These are phyloP conservation scores for Diddensiella caesifluorescens DNA, from an alignment of 805 yeast species.

Conservation along the genomic window DNA sequence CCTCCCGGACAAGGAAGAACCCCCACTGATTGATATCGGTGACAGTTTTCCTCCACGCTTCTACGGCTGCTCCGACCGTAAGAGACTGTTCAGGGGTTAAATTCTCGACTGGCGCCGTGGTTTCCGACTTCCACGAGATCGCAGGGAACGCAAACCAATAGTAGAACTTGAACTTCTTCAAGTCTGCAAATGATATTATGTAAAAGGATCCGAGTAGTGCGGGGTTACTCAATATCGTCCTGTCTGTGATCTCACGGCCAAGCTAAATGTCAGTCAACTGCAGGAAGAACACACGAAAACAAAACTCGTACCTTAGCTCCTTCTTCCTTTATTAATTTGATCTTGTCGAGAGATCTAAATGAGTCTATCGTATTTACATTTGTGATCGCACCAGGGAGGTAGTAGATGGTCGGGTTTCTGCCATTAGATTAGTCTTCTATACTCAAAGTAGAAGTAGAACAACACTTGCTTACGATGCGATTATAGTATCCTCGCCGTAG, in stretches of 20 bases:
- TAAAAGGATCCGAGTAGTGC: conserved; percentile 40
- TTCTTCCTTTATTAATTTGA: conserved; percentile 43
- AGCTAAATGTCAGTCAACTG: conserved; percentile 19
- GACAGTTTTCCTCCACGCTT: conserved; percentile 12
- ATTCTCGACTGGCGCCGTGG: background rate
- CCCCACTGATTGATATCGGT: conserved; percentile 26
- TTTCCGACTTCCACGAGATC: conserved; percentile 48
- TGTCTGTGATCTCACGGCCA: conserved; percentile 30
- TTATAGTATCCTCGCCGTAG: background rate
- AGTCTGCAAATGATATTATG: conserved; percentile 72
- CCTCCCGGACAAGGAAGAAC: conserved; percentile 26
- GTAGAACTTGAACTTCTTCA: conserved; percentile 79
- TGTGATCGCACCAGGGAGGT: conserved; percentile 40
- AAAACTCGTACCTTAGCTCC: conserved; percentile 26
- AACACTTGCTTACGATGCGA: conserved; percentile 10
- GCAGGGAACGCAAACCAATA: conserved; percentile 89
- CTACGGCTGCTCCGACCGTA: conserved; percentile 7
- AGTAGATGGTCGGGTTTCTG: conserved; percentile 20
- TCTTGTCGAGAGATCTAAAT: conserved; percentile 67
- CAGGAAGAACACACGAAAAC: background rate
- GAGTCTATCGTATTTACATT: conserved; percentile 85
- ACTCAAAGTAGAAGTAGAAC: background rate
- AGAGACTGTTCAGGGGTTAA: background rate
- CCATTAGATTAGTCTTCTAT: background rate
- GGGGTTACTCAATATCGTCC: conserved; percentile 38